Evolutionary conservation across 805 yeast species (phyloP).

Genomic region (Cyberlindnera veronae): DNA sequence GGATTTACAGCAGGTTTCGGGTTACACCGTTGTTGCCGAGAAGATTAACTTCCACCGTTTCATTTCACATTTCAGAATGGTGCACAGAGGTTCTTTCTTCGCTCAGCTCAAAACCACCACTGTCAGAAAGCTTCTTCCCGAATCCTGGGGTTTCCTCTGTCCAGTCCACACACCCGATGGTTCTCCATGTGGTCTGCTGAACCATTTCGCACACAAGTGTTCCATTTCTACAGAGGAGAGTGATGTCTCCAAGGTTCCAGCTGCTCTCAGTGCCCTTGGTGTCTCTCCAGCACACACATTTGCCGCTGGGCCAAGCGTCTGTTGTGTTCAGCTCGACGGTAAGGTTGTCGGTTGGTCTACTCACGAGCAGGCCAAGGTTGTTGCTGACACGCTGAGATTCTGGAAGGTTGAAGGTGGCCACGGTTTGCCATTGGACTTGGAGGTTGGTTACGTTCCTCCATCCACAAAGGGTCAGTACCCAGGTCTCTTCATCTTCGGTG

Average conservation of each 20-base stretch:
- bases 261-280: conserved; percentile 66
- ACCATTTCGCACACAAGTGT: conserved; percentile 96
- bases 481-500: conserved; percentile 87
- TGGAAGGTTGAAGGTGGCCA: conserved; percentile 86
- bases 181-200: conserved; percentile 96
- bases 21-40: conserved; percentile 98
- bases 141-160: conserved; percentile 98
- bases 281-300: conserved; percentile 75
- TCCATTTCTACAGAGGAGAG: conserved; percentile 71
- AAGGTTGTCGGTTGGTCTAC: conserved; percentile 90
- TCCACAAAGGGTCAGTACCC: conserved; percentile 95
- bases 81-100: conserved; percentile 98
- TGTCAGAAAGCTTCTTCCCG: conserved; percentile 93
- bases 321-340: conserved; percentile 95
- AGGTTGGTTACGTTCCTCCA: conserved; percentile 96
- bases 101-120: conserved; percentile 97
- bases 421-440: conserved; percentile 81
- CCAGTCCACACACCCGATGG: conserved; percentile 99
- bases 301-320: conserved; percentile 83
- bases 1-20: conserved; percentile 96
- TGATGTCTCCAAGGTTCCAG: conserved; percentile 72
- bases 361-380: conserved; percentile 78
- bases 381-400: conserved; percentile 85
- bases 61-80: conserved; percentile 98
- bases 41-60: conserved; percentile 96